Evolutionary conservation across 164 flowering plant species (phyloP).

Genomic region (Amborella trichopoda): DNA sequence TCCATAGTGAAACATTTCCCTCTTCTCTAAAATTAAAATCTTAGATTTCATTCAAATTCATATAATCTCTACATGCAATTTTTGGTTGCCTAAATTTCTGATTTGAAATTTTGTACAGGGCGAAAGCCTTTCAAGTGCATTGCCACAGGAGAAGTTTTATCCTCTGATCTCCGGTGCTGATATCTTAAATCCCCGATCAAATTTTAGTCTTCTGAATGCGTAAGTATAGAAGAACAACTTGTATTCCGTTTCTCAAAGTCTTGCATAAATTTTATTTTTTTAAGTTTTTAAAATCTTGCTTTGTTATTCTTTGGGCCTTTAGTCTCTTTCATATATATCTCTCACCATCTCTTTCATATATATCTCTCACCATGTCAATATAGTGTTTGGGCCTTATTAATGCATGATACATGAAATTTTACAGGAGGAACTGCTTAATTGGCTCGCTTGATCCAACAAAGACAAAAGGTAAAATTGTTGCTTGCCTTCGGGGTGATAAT

Average conservation of each 20-base stretch:
- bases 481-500: conserved; percentile 35
- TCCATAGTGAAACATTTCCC: too few relatives aligned
- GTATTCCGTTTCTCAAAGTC: too few relatives aligned
- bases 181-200: conserved; percentile 23
- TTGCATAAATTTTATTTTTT: not conserved
- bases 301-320: not conserved
- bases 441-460: conserved; percentile 36
- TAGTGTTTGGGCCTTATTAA: too few relatives aligned
- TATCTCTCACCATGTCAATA: too few relatives aligned
- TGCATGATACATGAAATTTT: too few relatives aligned
- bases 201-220: conserved; percentile 7
- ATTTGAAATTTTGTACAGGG: not conserved
- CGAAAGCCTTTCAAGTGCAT: not conserved
- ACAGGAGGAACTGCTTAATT: conserved; percentile 14
- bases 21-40: too few relatives aligned
- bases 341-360: not conserved
- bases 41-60: too few relatives aligned
- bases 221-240: conserved; percentile 12
- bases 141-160: not conserved
- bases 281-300: not conserved
- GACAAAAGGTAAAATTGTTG: conserved; percentile 52
- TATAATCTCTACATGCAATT: too few relatives aligned
- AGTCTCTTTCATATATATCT: not conserved
- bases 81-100: too few relatives aligned
- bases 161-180: conserved; percentile 19